Evolutionary conservation across 768 basidiomycete species (phyloP).

Genomic region (Russula foetens): DNA sequence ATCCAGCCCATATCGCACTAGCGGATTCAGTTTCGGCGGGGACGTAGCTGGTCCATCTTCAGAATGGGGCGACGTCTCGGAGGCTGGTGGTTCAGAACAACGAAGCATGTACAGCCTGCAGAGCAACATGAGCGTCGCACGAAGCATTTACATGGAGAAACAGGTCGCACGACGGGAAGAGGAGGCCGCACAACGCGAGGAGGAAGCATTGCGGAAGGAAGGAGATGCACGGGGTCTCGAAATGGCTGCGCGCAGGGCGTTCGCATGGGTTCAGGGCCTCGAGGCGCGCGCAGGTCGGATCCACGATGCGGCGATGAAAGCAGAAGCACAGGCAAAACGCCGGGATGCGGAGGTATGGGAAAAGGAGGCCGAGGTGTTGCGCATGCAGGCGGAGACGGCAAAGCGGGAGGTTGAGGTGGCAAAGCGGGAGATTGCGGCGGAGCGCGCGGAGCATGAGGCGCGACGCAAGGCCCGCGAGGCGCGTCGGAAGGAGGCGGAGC

Average conservation of each 20-base stretch:
- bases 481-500: slow-evolving; percentile 7
- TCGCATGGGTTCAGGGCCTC: slow-evolving; percentile 6
- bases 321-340: not conserved
- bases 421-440: not conserved
- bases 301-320: slow-evolving; percentile 6
- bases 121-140: slow-evolving; percentile 5
- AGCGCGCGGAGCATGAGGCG: slow-evolving; percentile 5
- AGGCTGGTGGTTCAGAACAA: not conserved
- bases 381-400: slow-evolving; percentile 1
- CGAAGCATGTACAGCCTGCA: slow-evolving; percentile 5
- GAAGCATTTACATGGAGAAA: slow-evolving; percentile 3
- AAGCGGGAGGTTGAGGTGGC: slow-evolving; percentile 2
- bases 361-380: slow-evolving; percentile 6
- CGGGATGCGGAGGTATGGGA: slow-evolving; percentile 8
- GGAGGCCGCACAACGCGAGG: slow-evolving; percentile 3
- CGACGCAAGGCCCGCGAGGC: slow-evolving; percentile 1
- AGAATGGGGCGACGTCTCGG: slow-evolving; percentile 1
- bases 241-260: slow-evolving; percentile 10
- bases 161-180: slow-evolving; percentile 10
- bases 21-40: not conserved
- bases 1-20: not conserved
- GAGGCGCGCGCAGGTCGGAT: slow-evolving; percentile 6
- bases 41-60: not conserved
- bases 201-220: slow-evolving; percentile 1
- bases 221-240: slow-evolving; percentile 3